phyloP scores from a whole-genome alignment of 306 rosid species.

The Rosa chinensis region DNA sequence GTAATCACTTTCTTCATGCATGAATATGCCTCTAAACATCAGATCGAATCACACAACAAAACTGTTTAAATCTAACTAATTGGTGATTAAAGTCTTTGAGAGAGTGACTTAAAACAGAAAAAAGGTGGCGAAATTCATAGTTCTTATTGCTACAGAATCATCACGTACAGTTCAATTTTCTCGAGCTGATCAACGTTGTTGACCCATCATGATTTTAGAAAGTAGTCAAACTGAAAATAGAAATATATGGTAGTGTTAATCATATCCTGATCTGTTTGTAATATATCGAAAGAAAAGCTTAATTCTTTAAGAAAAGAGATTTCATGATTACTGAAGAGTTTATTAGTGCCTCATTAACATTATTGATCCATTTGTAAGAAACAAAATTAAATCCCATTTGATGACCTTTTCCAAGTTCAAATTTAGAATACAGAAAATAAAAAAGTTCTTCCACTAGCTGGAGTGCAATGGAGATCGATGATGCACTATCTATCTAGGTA shows the following conservation, averaged over 20 bases:
- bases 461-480: slow-evolving; percentile 32
- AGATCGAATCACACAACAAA: not conserved
- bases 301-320: slow-evolving; percentile 13
- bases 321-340: slow-evolving; percentile 4
- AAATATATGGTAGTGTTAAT: slow-evolving; percentile 11
- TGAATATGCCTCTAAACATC: slow-evolving; percentile 40
- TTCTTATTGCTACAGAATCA: not conserved
- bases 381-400: slow-evolving; percentile 30
- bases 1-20: slow-evolving; percentile 37
- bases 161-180: slow-evolving; percentile 19
- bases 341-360: slow-evolving; percentile 5
- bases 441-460: slow-evolving; percentile 19
- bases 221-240: slow-evolving; percentile 20
- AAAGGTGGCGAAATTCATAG: not conserved
- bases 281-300: not conserved
- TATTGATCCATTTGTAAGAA: slow-evolving; percentile 4
- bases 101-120: slow-evolving; percentile 1
- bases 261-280: slow-evolving; percentile 22
- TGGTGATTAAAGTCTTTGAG: not conserved
- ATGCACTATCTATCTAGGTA: slow-evolving; percentile 18
- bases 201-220: slow-evolving; percentile 42
- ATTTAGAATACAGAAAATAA: not conserved
- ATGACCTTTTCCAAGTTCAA: slow-evolving; percentile 20
- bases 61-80: not conserved
- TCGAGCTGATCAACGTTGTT: slow-evolving; percentile 65